Conservation (phyloP, 148 eudicot genomes). For the Talinum fruticosum region DNA sequence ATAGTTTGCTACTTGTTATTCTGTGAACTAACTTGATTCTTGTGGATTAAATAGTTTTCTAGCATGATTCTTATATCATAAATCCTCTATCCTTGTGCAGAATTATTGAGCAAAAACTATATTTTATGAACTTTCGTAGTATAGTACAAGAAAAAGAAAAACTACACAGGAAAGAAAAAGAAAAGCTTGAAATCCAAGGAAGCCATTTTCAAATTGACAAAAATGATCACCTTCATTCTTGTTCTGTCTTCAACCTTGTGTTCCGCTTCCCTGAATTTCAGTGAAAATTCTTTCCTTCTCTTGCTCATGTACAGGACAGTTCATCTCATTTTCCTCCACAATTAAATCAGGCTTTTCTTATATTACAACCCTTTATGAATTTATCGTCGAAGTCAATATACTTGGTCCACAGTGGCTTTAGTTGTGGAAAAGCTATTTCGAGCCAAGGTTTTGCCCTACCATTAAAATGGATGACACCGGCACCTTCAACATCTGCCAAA, state of each 20-base stretch:
- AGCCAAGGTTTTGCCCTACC: constrained; percentile 97
- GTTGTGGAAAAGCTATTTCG: constrained; percentile 83
- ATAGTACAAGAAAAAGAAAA: constrained; percentile 12
- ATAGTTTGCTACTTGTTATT: no score
- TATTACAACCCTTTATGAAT: constrained; percentile 74
- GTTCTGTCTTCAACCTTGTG: constrained; percentile 18
- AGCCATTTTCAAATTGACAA: not conserved
- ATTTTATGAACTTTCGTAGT: constrained; percentile 18
- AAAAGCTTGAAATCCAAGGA: no score
- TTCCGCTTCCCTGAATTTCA: constrained; percentile 10
- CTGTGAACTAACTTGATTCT: no score
- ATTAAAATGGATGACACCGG: constrained; percentile 83
- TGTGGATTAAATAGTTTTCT: no score
- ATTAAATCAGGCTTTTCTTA: constrained; percentile 42
- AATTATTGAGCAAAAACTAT: constrained; percentile 1
- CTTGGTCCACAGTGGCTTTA: constrained; percentile 68
- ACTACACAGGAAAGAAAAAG: constrained; percentile 15
- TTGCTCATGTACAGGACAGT: constrained; percentile 24
- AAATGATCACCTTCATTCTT: constrained; percentile 9
- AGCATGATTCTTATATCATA: not conserved
- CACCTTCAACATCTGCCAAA: constrained; percentile 59
- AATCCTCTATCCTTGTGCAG: not conserved
- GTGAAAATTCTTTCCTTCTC: constrained; percentile 25
- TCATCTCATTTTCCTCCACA: constrained; percentile 1
- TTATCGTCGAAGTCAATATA: constrained; percentile 66